Percentiles rank a stretch among this genome's conserved stretches.
Evolutionary conservation across 495 filamentous ascomycete species (phyloP).

Genomic region (Parachaetomium inaequale): DNA sequence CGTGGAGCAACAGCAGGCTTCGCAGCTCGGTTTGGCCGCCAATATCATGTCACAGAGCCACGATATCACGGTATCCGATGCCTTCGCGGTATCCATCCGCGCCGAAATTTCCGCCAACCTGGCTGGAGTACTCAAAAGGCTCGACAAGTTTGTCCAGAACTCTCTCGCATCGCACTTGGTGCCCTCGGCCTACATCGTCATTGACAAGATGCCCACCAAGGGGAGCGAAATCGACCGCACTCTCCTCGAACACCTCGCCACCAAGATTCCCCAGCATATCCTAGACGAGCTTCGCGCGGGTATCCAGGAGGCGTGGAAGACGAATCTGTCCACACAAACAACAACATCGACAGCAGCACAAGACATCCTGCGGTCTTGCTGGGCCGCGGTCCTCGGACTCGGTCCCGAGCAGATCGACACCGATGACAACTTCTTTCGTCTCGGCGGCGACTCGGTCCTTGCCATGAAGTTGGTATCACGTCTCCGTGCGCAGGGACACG

Average conservation of each 20-base stretch:
- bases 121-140: neutral
- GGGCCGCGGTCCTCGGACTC: constrained; percentile 22
- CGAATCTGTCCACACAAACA: neutral
- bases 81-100: neutral
- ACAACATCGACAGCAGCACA: constrained; percentile 17
- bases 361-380: constrained; percentile 24
- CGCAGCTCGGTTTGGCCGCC: neutral
- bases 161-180: constrained; percentile 46
- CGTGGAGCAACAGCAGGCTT: neutral
- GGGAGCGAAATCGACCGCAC: constrained; percentile 48
- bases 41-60: neutral
- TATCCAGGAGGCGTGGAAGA: constrained; percentile 15
- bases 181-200: constrained; percentile 48
- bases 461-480: constrained; percentile 58
- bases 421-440: constrained; percentile 53
- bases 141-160: constrained; percentile 24
- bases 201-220: constrained; percentile 45
- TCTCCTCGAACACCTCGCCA: constrained; percentile 10
- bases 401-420: constrained; percentile 34
- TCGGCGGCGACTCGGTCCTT: constrained; percentile 63
- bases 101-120: neutral
- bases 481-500: constrained; percentile 14
- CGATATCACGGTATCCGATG: neutral
- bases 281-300: constrained; percentile 5
- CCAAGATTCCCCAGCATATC: neutral